Conservation (phyloP, 2,329 filamentous ascomycete genomes). For the Fulvia fulva region DNA sequence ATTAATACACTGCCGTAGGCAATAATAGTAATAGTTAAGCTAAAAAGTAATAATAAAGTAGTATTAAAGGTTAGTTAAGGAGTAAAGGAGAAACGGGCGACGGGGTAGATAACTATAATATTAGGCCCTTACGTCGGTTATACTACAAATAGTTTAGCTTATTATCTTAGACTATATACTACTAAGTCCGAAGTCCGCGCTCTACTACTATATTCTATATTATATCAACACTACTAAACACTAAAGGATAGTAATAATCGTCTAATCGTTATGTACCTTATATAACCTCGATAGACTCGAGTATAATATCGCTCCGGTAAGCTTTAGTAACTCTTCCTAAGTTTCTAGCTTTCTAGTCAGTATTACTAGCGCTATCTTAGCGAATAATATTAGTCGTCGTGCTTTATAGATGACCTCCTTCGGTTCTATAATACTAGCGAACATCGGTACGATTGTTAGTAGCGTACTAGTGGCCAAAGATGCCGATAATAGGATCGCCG, state of each 20-base stretch:
- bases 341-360: constrained; percentile 29
- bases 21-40: neutral
- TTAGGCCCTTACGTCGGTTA: too few species aligned
- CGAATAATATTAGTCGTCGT: constrained; percentile 41
- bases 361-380: constrained; percentile 36
- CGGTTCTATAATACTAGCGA: constrained; percentile 43
- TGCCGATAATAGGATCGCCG: neutral
- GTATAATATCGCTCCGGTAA: constrained; percentile 12
- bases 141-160: neutral
- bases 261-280: too few species aligned
- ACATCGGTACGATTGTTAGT: constrained; percentile 38
- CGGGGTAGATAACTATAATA: too few species aligned
- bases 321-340: constrained; percentile 12
- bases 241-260: too few species aligned
- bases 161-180: neutral
- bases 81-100: neutral
- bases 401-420: constrained; percentile 42
- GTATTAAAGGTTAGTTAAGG: neutral
- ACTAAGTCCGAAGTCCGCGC: too few species aligned
- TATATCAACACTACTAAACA: too few species aligned
- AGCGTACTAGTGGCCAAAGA: neutral
- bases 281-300: too few species aligned
- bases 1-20: neutral
- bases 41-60: neutral
- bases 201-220: too few species aligned